Evolutionary conservation across 2,329 filamentous ascomycete genomes (phyloP).

Genomic region (Grosmannia serpens): DNA sequence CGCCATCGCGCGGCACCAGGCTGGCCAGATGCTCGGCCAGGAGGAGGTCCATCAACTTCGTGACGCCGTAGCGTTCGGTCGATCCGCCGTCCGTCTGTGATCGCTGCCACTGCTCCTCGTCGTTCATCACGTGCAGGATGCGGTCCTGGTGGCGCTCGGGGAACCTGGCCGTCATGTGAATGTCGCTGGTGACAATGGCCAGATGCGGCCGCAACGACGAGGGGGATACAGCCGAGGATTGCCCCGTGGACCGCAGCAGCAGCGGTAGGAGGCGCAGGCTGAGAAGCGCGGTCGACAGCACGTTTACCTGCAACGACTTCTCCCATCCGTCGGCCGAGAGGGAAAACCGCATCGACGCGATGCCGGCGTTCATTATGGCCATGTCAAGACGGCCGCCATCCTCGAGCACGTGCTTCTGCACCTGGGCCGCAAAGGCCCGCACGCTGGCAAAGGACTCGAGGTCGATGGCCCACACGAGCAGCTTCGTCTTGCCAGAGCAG

Average conservation of each 20-base stretch:
- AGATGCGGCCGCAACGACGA: background rate
- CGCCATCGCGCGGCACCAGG: background rate
- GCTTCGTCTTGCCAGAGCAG: background rate
- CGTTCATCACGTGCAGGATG: constrained; percentile 20
- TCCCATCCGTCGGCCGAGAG: constrained; percentile 24
- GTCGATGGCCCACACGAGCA: constrained; percentile 35
- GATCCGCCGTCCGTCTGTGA: constrained; percentile 14
- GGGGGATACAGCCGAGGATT: no score
- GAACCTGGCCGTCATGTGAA: background rate
- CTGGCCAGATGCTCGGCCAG: constrained; percentile 18
- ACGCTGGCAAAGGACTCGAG: constrained; percentile 29
- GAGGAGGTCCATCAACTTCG: constrained; percentile 12
- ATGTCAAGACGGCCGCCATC: background rate
- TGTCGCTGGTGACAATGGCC: background rate
- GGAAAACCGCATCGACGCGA: background rate
- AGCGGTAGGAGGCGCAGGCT: constrained; percentile 26
- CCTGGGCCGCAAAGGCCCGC: constrained; percentile 9
- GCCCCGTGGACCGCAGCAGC: constrained; percentile 14
- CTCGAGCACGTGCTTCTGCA: constrained; percentile 6
- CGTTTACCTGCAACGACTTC: constrained; percentile 27
- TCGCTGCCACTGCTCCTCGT: constrained; percentile 10
- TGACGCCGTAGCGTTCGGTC: constrained; percentile 17
- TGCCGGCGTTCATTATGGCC: constrained; percentile 4
- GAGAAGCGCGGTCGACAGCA: constrained; percentile 29
- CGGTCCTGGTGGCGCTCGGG: background rate